Base-by-base conservation (phyloP, 805 yeast species). In the Schwanniomyces yamadae region DNA sequence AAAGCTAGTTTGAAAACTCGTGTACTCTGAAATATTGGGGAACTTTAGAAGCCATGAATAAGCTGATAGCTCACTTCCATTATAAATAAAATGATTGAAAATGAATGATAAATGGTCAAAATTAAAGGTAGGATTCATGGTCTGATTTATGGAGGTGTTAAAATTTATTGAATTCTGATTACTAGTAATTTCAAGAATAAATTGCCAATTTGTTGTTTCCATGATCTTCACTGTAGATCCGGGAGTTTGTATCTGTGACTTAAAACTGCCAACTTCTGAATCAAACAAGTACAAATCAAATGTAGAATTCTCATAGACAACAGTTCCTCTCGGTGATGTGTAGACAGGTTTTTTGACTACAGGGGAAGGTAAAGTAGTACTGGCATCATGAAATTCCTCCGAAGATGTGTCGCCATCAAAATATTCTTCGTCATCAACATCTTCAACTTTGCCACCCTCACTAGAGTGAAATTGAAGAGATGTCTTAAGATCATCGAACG, bases 11-110 rank as follows among this genome's bases (percentile, higher is more conserved):
- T 84, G 86, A 53, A 86, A 84, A 8, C 51, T 43, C 15, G 63
- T 61, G 38, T 81, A 69, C 0, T 53, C 54, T 1, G 61, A 60
- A 7, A 59, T 51, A 25, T 58, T 54, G 1, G 44, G 43, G 49
- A 88, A 86, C 46, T 71, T 76, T 24, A 85, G 48, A 45, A 85
- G 66, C 73, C 83, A 84, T 1, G 95, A 81, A 17, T 70, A 63
- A 0, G 80, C 73, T 1, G 55, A 48, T 2, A 57, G 55, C 5
- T 56, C 69, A 4, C 61, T 46, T 4, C 39, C 46, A 13, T 38
- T 41, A 7, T 33, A 31, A 5, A 32, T 23, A 18, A 59, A 62
- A 43, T 75, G 70, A 54, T 84, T 83, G 71, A 86, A 88, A 10
- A 83, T 72, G 46, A 88, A 83, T 1, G 85, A 71, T 10, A 57